phyloP scores from a whole-genome alignment of 305 asterid species.

The Ilex paraguariensis region DNA sequence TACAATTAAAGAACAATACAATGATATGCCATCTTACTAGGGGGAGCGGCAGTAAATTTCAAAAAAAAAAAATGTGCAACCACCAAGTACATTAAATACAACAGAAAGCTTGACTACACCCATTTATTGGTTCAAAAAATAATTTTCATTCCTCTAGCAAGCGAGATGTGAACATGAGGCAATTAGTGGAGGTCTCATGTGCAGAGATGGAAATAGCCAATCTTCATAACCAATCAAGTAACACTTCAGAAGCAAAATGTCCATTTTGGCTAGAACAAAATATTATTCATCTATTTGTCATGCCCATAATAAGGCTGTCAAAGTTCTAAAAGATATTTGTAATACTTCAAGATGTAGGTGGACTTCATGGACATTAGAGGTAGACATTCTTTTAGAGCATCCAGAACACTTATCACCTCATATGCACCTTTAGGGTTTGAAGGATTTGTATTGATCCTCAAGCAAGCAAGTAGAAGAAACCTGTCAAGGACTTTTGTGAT shows the following conservation, averaged over 20 bases:
- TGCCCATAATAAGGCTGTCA: slow-evolving; percentile 51
- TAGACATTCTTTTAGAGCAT: slow-evolving; percentile 65
- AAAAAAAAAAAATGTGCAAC: slow-evolving; percentile 22
- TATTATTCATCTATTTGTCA: slow-evolving; percentile 59
- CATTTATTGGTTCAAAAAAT: slow-evolving; percentile 51
- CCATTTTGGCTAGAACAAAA: slow-evolving; percentile 56
- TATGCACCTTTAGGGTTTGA: slow-evolving; percentile 71
- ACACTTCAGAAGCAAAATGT: slow-evolving; percentile 61
- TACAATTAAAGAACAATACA: too few species aligned
- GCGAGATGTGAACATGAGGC: slow-evolving; percentile 77
- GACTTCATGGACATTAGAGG: slow-evolving; percentile 71
- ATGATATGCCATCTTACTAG: too few species aligned
- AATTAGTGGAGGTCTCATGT: slow-evolving; percentile 65
- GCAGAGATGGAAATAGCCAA: slow-evolving; percentile 52
- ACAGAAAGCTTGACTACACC: slow-evolving; percentile 85
- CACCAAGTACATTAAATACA: slow-evolving; percentile 60
- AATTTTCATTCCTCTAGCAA: slow-evolving; percentile 39
- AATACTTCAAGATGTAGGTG: slow-evolving; percentile 53
- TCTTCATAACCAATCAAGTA: slow-evolving; percentile 67
- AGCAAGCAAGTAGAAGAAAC: slow-evolving; percentile 54
- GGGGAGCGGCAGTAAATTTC: not conserved
- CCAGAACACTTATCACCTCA: slow-evolving; percentile 72
- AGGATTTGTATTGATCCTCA: slow-evolving; percentile 58
- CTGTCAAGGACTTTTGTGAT: slow-evolving; percentile 59
- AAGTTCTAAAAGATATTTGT: slow-evolving; percentile 68